These are phyloP conservation scores for Phlebiopsis flavidoalba DNA, from an alignment of 768 basidiomycete species.

Conservation along the genomic window DNA sequence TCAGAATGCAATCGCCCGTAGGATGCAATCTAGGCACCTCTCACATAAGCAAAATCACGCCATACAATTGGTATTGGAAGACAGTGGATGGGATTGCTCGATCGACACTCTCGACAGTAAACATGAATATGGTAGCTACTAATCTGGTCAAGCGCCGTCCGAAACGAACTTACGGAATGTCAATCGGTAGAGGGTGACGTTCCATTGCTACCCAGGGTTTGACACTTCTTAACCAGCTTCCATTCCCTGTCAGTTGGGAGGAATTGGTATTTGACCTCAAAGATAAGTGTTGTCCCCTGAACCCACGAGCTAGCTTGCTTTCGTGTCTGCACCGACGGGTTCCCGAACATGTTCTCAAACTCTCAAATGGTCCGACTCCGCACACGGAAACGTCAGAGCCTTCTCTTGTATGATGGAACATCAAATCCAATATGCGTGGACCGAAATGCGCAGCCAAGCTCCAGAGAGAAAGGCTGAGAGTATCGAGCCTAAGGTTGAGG, in stretches of 20 bases:
- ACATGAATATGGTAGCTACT: slow-evolving; percentile 59
- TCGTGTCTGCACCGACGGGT: slow-evolving; percentile 54
- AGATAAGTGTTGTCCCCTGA: slow-evolving; percentile 49
- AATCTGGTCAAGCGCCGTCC: no score
- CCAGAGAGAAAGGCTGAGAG: slow-evolving; percentile 56
- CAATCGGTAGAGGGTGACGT: no score
- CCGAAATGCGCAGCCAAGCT: slow-evolving; percentile 55
- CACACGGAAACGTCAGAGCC: slow-evolving; percentile 41
- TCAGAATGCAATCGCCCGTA: no score
- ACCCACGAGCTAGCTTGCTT: slow-evolving; percentile 54
- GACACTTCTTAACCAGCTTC: slow-evolving; percentile 42
- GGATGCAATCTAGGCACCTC: slow-evolving; percentile 41
- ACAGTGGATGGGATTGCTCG: slow-evolving; percentile 46
- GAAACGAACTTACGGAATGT: no score
- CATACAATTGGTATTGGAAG: slow-evolving; percentile 53
- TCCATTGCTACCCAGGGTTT: slow-evolving; percentile 30
- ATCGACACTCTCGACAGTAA: slow-evolving; percentile 53
- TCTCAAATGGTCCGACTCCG: slow-evolving; percentile 46
- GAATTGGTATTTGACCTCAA: slow-evolving; percentile 44
- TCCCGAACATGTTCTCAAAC: slow-evolving; percentile 70
- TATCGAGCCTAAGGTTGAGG: slow-evolving; percentile 52
- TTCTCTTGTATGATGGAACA: slow-evolving; percentile 50
- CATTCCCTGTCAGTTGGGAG: slow-evolving; percentile 51
- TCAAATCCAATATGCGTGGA: slow-evolving; percentile 55
- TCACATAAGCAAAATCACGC: slow-evolving; percentile 44